Evolutionary conservation across 352 stramenopile species (phyloP), one percentile per base, ranked within the genome.

Genomic region (Thalassiosira hispida): DNA sequence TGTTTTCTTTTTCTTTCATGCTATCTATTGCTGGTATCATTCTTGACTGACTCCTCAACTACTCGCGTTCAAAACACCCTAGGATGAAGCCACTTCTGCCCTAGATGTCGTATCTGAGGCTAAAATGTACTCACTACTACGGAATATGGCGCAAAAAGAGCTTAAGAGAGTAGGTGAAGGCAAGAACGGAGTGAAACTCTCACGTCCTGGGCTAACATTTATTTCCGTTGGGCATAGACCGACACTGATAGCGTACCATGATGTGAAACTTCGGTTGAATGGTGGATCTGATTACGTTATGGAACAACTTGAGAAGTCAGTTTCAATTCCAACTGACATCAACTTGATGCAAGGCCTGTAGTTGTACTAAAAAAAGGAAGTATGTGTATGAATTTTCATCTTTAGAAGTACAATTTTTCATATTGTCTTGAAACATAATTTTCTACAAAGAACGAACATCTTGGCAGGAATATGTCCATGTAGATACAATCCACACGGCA

Each of bases 61-160:
- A 51, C 18, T 22, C 42, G 29, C 29, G n/a, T 57, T 7, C 4
- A 16, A 29, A 16, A 31, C 4, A 9, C 8, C 46, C 8, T 7
- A 67, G 44, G 79, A 87, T 42, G 91, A 95, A 74, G 90, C 89
- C 0, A 95, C 91, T 14, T 92, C 81, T 3, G 92, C 92, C 3
- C 65, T 96, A 35, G 92, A 96, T 69, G 79, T 95, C 46, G 75
- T 86, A 9, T 69, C 79, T 1, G 91, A 95, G 77, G 76, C 72
- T 14, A 87, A 80, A 42, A 94, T 96, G 90, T 95, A 95, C 71
- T 73, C 71, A 14, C 42, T 93, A 11, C 56, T 95, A 23, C 63
- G 70, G 40, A 64, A 84, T 31, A 89, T 89, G 77, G 79, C 74
- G 53, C 73, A 65, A 47, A 86, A 88, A 35, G 57, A 81, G 31